These are phyloP conservation scores for Paecilomyces formosus DNA, from an alignment of 2,329 filamentous ascomycete species.

Conservation along the genomic window DNA sequence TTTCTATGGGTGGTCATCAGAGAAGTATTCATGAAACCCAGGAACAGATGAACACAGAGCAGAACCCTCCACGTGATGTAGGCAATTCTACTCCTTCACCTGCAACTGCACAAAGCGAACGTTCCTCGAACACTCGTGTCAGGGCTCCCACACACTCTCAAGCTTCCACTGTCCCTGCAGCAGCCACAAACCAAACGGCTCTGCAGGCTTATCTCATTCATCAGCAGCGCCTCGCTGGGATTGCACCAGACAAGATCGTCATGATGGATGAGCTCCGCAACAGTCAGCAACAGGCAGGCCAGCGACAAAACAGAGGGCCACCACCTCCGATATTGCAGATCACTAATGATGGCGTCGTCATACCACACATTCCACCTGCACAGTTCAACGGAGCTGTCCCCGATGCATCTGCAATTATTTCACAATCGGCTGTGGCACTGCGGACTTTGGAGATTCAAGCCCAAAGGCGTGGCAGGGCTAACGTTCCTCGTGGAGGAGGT, in stretches of 20 bases:
- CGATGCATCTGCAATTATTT: constrained; percentile 2
- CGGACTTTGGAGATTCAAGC: background rate
- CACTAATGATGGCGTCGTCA: constrained; percentile 9
- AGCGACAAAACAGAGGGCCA: background rate
- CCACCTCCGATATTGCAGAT: constrained; percentile 14
- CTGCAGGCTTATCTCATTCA: constrained; percentile 20
- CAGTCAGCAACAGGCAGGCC: background rate
- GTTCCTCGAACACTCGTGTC: background rate
- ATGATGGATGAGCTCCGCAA: constrained; percentile 6
- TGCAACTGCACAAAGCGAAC: background rate
- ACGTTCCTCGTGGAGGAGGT: background rate
- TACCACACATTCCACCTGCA: constrained; percentile 14
- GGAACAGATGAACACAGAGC: background rate
- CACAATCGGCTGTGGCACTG: background rate
- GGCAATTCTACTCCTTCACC: background rate
- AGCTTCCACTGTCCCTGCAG: background rate
- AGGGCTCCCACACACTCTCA: background rate
- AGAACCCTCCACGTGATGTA: background rate
- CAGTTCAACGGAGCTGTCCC: constrained; percentile 11
- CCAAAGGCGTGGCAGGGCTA: background rate
- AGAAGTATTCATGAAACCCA: background rate
- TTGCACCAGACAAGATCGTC: constrained; percentile 15
- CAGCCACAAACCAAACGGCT: background rate
- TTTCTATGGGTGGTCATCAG: background rate
- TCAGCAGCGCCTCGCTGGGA: constrained; percentile 21